These are phyloP conservation scores for Lachancea fermentati DNA, from an alignment of 805 yeast genomes.

Conservation along the genomic window DNA sequence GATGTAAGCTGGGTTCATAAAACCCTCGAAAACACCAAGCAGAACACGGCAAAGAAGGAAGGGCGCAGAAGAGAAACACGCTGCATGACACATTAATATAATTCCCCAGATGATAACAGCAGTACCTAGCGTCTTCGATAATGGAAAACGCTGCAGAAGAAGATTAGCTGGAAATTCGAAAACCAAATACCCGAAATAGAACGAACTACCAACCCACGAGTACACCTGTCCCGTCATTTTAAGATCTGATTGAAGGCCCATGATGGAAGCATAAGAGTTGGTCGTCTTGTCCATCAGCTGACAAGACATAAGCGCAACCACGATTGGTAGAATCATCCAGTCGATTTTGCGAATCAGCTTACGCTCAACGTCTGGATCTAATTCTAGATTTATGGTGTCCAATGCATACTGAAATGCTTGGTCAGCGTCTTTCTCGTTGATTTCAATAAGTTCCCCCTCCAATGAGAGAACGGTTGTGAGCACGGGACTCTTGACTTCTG, in stretches of 20 bases:
- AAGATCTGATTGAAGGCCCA: conserved; percentile 34
- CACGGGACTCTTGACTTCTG: conserved; percentile 4
- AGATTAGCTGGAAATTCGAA: conserved; percentile 41
- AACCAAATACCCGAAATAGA: conserved; percentile 43
- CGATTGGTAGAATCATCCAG: conserved; percentile 33
- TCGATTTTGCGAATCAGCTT: conserved; percentile 37
- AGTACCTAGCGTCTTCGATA: conserved; percentile 34
- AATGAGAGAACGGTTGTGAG: conserved; percentile 7
- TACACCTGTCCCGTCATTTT: conserved; percentile 36
- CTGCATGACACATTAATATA: conserved; percentile 33
- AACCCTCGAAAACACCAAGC: conserved; percentile 39
- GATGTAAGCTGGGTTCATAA: conserved; percentile 42
- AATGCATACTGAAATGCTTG: conserved; percentile 8
- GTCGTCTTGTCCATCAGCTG: conserved; percentile 38
- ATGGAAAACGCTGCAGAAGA: conserved; percentile 39
- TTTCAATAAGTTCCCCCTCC: conserved; percentile 9
- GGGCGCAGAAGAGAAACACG: conserved; percentile 12
- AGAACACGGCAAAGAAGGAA: conserved; percentile 28
- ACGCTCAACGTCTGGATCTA: conserved; percentile 26
- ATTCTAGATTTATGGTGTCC: conserved; percentile 1
- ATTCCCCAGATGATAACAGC: conserved; percentile 36
- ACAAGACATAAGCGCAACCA: conserved; percentile 33
- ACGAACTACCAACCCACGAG: conserved; percentile 41
- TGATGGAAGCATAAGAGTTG: conserved; percentile 36
- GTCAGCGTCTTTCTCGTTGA: conserved; percentile 9